Conservation (phyloP, 176 grass and related monocot species). For the Zizania latifolia region DNA sequence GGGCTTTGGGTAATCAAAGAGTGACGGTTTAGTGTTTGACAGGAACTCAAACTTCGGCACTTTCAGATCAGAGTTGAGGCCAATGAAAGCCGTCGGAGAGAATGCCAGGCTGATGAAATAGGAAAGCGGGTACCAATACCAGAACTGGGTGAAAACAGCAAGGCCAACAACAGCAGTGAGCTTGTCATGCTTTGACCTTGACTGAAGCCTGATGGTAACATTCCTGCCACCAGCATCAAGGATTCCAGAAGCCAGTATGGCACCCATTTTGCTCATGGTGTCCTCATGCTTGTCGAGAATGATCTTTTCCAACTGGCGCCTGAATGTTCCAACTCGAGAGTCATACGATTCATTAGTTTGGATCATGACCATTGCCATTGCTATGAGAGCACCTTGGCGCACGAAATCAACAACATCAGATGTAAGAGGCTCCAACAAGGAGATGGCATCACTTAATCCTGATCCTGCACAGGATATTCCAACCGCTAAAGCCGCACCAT, state of each 20-base stretch:
- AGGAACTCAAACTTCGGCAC: constrained; percentile 86
- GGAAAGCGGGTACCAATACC: constrained; percentile 87
- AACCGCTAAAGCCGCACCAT: constrained; percentile 81
- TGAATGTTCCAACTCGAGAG: constrained; percentile 63
- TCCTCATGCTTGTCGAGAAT: constrained; percentile 83
- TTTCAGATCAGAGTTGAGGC: constrained; percentile 80
- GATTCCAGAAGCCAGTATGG: constrained; percentile 81
- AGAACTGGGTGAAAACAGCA: constrained; percentile 86
- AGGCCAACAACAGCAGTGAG: constrained; percentile 75
- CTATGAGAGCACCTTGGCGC: constrained; percentile 72
- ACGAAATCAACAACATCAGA: constrained; percentile 83
- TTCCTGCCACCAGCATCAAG: constrained; percentile 79
- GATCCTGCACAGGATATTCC: constrained; percentile 80
- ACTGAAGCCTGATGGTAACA: constrained; percentile 70
- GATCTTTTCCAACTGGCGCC: constrained; percentile 73
- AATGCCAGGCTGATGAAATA: constrained; percentile 86
- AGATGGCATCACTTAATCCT: constrained; percentile 76
- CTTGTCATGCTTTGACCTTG: constrained; percentile 67
- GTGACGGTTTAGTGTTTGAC: constrained; percentile 56
- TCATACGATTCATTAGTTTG: constrained; percentile 81
- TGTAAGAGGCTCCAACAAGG: constrained; percentile 76
- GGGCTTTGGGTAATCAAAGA: constrained; percentile 71
- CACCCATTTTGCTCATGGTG: constrained; percentile 91
- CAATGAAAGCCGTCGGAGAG: constrained; percentile 69
- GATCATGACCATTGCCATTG: constrained; percentile 92